Evolutionary conservation across 495 filamentous ascomycete species (phyloP).

Genomic region (Penicillium salamii): DNA sequence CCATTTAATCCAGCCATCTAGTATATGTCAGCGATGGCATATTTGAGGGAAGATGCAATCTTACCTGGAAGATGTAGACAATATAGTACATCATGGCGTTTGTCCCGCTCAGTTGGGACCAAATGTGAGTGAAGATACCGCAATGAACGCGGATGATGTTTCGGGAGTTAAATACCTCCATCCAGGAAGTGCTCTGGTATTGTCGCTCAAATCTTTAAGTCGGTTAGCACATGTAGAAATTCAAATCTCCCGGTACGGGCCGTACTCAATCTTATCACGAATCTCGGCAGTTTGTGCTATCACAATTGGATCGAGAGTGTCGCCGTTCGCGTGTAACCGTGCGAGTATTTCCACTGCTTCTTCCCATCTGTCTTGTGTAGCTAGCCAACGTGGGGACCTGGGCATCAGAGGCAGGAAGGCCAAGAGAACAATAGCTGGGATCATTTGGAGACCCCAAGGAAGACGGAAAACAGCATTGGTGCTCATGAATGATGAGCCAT

Average conservation of each 20-base stretch:
- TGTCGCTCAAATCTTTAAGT: slow-evolving; percentile 21
- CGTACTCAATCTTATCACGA: slow-evolving; percentile 20
- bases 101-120: slow-evolving; percentile 73
- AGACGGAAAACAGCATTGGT: slow-evolving; percentile 15
- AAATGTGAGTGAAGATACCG: slow-evolving; percentile 73
- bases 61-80: slow-evolving; percentile 66
- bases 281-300: slow-evolving; percentile 15
- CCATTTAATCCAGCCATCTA: slow-evolving; percentile 36
- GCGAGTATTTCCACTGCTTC: slow-evolving; percentile 56
- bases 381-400: slow-evolving; percentile 64
- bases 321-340: slow-evolving; percentile 25
- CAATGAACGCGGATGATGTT: slow-evolving; percentile 68
- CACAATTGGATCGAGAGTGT: slow-evolving; percentile 13
- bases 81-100: slow-evolving; percentile 81
- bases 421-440: slow-evolving; percentile 54
- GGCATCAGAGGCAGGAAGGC: slow-evolving; percentile 52
- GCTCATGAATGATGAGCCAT: slow-evolving; percentile 15
- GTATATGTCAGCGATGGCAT: too few species aligned
- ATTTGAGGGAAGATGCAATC: slow-evolving; percentile 27
- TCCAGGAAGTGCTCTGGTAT: slow-evolving; percentile 47
- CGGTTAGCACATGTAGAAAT: background rate
- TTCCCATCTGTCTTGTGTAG: slow-evolving; percentile 54
- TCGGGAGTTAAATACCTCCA: slow-evolving; percentile 55
- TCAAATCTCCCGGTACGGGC: background rate
- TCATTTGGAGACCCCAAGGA: slow-evolving; percentile 19